Evolutionary conservation across 345 rosid species (phyloP), one percentile per base, ranked within the genome.

Genomic region (Aquilaria malaccensis): DNA sequence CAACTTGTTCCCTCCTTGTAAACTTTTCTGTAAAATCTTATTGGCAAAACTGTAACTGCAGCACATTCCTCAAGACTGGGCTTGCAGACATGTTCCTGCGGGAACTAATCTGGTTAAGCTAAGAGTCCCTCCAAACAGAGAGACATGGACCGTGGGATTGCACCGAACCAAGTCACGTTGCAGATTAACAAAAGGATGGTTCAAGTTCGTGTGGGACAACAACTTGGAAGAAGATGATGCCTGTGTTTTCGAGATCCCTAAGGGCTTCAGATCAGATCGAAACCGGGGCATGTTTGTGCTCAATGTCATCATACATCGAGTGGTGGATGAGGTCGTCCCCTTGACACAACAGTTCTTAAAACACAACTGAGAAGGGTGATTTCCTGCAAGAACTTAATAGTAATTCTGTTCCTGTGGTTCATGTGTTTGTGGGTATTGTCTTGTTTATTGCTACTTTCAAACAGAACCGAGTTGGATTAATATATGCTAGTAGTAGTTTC

Each of bases 161-260:
- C 52, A 13, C 2, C 12, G 3, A 7, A 13, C 11, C 33, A 51
- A 47, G 41, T 7, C 11, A 11, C 9, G 45, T 15, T 10, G 6
- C 2, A 22, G 0, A 1, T 59, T 59, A 3, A 11, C 41, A 50
- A 30, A 7, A 12, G 63, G 63, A 60, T 60, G 63, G 63, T 9
- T 4, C 11, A 30, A 60, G 13, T 60, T 60, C 31, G 63, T 60
- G 22, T 0, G 11, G 61, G 50, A 58, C 1, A 58, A 58, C 61
- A 58, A 58, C 61, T 58, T 58, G 61, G 50, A 45, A 59, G 41
- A 47, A n/a, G 14, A 30, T 46, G 63, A 60, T 60, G 52, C 14
- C 48, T 60, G 63, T 47, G 63, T 47, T 47, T 59, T 59, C 13
- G 43, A 59, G 63, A 15, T 59, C 14, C 10, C 10, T 30, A 29